These are phyloP conservation scores for Bombardia bombarda DNA, from an alignment of 495 filamentous ascomycete genomes.

Conservation along the genomic window DNA sequence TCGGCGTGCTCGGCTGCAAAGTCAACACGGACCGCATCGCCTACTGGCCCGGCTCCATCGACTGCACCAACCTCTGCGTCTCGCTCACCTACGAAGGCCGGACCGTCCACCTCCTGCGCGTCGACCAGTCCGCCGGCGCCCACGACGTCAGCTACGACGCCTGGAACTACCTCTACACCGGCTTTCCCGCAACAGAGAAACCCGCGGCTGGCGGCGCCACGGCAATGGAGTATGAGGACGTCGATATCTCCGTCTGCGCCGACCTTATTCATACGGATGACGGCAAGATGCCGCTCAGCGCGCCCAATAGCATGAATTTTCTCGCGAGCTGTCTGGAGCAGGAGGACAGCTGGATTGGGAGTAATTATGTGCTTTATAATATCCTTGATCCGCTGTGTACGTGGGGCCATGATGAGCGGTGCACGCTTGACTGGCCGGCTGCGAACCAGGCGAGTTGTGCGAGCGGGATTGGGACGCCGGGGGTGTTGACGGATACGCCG, in stretches of 20 bases:
- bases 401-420: slow-evolving; percentile 37
- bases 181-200: slow-evolving; percentile 33
- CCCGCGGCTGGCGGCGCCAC: slow-evolving; percentile 35
- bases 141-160: slow-evolving; percentile 44
- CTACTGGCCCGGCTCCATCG: slow-evolving; percentile 39
- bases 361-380: slow-evolving; percentile 37
- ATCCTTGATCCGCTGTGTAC: slow-evolving; percentile 36
- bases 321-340: slow-evolving; percentile 33
- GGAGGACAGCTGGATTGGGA: slow-evolving; percentile 32
- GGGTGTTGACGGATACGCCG: slow-evolving; percentile 22
- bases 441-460: slow-evolving; percentile 37
- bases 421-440: slow-evolving; percentile 36
- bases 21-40: slow-evolving; percentile 40
- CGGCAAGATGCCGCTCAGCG: slow-evolving; percentile 38
- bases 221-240: slow-evolving; percentile 33
- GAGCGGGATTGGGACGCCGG: slow-evolving; percentile 28
- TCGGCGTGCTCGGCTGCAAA: slow-evolving; percentile 44
- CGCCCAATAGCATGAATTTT: slow-evolving; percentile 43
- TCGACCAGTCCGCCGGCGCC: slow-evolving; percentile 40
- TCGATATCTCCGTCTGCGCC: slow-evolving; percentile 27
- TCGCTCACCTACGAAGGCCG: slow-evolving; percentile 33
- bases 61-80: slow-evolving; percentile 41
- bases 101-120: slow-evolving; percentile 33
- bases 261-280: slow-evolving; percentile 33
- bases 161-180: slow-evolving; percentile 42